A percentile compares a stretch with the other conserved stretches of the same genome.
Evolutionary conservation across 257 asterid species (phyloP).

Genomic region (Primulina huaijiensis): DNA sequence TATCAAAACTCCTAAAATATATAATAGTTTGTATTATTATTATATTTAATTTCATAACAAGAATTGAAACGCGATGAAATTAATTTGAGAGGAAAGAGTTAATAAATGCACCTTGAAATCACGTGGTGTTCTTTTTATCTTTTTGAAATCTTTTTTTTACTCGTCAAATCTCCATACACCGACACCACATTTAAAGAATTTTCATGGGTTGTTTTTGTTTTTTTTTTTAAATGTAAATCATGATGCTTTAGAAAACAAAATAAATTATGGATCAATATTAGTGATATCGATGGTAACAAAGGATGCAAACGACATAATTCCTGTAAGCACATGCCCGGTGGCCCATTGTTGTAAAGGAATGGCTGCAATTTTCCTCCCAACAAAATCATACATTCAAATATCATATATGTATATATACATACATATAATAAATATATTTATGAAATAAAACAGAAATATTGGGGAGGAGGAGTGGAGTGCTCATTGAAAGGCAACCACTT

Average conservation of each 20-base stretch:
- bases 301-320: background rate
- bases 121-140: no score
- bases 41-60: no score
- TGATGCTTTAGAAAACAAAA: no score
- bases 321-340: background rate
- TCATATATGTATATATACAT: background rate
- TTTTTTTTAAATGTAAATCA: no score
- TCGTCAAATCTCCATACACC: background rate
- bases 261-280: background rate
- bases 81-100: no score
- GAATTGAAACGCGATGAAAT: no score
- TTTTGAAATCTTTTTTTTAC: no score
- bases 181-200: background rate
- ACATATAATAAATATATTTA: no score
- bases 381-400: background rate
- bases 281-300: background rate
- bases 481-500: background rate
- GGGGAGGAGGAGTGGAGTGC: background rate
- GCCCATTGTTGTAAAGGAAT: background rate
- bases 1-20: no score
- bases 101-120: no score
- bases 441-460: background rate
- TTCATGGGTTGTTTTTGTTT: no score
- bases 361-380: background rate
- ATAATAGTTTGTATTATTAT: no score